Conservation (phyloP, 2,329 filamentous ascomycete genomes). For the Neodidymelliopsis sp. region DNA sequence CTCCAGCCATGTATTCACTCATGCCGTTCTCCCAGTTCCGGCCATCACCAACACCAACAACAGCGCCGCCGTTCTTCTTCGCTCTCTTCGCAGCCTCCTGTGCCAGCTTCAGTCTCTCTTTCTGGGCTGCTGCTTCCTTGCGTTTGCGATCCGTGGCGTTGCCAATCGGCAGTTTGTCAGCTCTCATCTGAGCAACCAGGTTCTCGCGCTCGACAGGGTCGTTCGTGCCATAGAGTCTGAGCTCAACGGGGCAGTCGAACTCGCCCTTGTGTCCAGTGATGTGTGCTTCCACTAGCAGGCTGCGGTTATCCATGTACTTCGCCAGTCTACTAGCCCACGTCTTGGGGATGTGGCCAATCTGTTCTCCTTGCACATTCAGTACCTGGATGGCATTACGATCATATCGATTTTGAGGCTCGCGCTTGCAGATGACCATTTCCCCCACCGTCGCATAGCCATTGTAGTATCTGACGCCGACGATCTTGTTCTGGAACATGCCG, state of each 20-base stretch:
- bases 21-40: constrained; percentile 41
- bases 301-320: constrained; percentile 64
- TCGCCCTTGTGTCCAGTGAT: constrained; percentile 70
- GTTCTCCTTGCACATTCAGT: constrained; percentile 74
- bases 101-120: constrained; percentile 60
- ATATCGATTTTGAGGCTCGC: constrained; percentile 70
- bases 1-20: constrained; percentile 36
- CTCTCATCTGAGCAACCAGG: constrained; percentile 69
- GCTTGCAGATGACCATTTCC: constrained; percentile 49
- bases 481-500: constrained; percentile 58
- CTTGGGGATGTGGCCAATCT: constrained; percentile 81
- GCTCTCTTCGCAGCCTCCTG: constrained; percentile 44
- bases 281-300: constrained; percentile 72
- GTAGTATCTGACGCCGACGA: constrained; percentile 63
- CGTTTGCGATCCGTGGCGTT: constrained; percentile 54
- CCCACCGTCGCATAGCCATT: constrained; percentile 45
- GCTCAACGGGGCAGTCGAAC: constrained; percentile 75
- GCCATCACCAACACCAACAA: constrained; percentile 34
- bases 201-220: constrained; percentile 60
- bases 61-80: constrained; percentile 45
- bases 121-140: constrained; percentile 62
- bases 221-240: constrained; percentile 74
- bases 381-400: constrained; percentile 76
- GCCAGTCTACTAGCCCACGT: constrained; percentile 74
- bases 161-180: constrained; percentile 65